These are phyloP conservation scores for Hysterium pulicare DNA, from an alignment of 2,329 filamentous ascomycete species.

Conservation along the genomic window DNA sequence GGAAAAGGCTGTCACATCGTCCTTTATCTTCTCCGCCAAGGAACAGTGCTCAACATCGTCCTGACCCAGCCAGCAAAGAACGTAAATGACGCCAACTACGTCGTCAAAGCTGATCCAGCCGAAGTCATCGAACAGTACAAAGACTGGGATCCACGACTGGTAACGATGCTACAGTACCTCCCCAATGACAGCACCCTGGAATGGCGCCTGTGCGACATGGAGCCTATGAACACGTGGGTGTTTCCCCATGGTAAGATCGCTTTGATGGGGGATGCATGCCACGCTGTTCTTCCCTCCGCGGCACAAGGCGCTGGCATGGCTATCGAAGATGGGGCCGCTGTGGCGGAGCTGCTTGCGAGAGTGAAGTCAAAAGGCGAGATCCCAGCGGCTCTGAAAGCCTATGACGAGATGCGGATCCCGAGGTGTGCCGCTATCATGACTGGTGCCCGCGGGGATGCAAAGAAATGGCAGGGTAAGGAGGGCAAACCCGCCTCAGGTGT, in stretches of 20 bases:
- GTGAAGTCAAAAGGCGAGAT: no score
- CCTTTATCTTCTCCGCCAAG: conserved; percentile 55
- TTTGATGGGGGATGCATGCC: conserved; percentile 5
- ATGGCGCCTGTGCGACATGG: conserved; percentile 3
- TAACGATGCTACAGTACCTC: conserved; percentile 20
- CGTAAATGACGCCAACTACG: conserved; percentile 49
- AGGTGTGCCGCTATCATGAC: no score
- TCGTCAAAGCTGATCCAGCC: conserved; percentile 49
- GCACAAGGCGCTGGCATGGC: conserved; percentile 55
- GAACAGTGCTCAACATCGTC: conserved; percentile 60
- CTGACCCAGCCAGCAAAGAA: conserved; percentile 57
- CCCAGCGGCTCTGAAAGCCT: no score
- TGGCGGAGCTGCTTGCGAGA: no score
- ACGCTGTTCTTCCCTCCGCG: conserved; percentile 4
- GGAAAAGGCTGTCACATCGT: conserved; percentile 46
- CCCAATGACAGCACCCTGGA: conserved; percentile 3
- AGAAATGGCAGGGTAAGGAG: no score
- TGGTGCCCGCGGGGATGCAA: no score
- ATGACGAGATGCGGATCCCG: no score
- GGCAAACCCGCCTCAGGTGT: no score
- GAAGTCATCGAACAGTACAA: conserved; percentile 57
- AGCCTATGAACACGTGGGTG: conserved; percentile 2
- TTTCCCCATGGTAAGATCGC: conserved; percentile 7
- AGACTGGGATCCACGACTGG: conserved; percentile 62
- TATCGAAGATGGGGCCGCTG: conserved; percentile 50